Evolutionary conservation across 345 rosid species (phyloP), one percentile per base, ranked within the genome.

Genomic region (Aquilaria sinensis): DNA sequence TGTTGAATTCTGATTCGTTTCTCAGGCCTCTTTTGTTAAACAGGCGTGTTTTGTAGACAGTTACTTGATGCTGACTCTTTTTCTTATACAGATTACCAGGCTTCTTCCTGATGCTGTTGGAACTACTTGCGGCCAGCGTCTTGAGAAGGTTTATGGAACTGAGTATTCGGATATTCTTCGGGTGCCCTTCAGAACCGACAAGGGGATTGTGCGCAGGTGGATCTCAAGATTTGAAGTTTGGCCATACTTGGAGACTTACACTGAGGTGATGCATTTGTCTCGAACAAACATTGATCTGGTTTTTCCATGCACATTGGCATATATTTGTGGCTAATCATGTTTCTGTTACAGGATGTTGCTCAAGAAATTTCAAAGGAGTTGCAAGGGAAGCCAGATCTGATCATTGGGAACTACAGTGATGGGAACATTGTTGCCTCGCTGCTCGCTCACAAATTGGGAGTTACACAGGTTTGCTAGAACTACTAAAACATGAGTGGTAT

Each of bases 211-310:
- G 15, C 84, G 96, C 33, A 68, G 75, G 67, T 90, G 97, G 97
- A 90, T 90, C 80, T 88, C 97, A 1, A 66, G 97, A 61, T 91
- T 91, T 50, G 89, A 91, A 67, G 97, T 91, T 61, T 91, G 97
- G 97, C 96, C 97, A 3, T 91, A 91, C 69, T 80, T 91, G 53
- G 93, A 88, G 75, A 84, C 84, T 53, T 91, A 69, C 80, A 84
- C 96, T 0, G 93, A 88, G 91, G 94, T 89, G 58, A 50, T 60
- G 14, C 32, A 11, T 62, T 6, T 12, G 47, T 10, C 6, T 4
- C 31, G 7, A 37, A 14, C 45, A 56, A 31, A 32, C 33, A 9
- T 62, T 46, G 49, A n/a, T 47, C 4, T 30, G 10, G 10, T 45
- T 3, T 46, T 33, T 16, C 12, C 16, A 53, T 67, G 50, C 31